phyloP scores from a whole-genome alignment of 306 rosid genomes.

The Mimosa pudica region DNA sequence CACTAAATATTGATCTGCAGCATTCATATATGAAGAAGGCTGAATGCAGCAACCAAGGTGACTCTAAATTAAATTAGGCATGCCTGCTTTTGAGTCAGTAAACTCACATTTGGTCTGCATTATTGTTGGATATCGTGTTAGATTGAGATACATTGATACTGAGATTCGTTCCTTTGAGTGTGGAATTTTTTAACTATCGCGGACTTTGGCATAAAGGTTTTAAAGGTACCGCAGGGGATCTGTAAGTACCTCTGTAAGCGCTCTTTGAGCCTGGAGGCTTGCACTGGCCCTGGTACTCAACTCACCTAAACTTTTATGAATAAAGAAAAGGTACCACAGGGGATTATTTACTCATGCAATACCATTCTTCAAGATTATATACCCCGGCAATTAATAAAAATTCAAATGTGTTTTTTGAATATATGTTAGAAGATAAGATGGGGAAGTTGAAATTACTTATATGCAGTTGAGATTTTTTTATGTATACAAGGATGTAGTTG shows the following conservation, averaged over 20 bases:
- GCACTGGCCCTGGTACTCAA: too few relatives aligned
- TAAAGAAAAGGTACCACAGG: not conserved
- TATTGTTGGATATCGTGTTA: not conserved
- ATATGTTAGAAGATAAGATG: not conserved
- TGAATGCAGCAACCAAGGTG: conserved; percentile 6
- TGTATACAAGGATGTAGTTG: not conserved
- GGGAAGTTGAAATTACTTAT: not conserved
- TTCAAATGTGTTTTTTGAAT: not conserved
- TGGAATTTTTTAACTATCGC: not conserved
- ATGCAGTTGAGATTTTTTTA: too few relatives aligned
- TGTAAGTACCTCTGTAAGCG: too few relatives aligned
- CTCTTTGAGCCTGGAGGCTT: too few relatives aligned
- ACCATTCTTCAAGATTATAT: not conserved
- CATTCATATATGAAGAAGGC: not conserved
- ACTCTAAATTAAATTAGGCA: not conserved
- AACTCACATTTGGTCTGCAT: not conserved
- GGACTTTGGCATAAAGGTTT: not conserved
- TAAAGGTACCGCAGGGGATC: not conserved
- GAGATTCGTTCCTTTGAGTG: not conserved
- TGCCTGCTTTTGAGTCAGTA: not conserved
- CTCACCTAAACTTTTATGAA: too few relatives aligned
- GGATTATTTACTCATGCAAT: not conserved
- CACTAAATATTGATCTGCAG: conserved; percentile 19
- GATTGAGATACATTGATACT: not conserved
- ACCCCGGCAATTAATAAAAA: not conserved